Evolutionary conservation across 352 stramenopile species (phyloP), one percentile per base, ranked within the genome.

Genomic region (Globisporangium takayamanum): DNA sequence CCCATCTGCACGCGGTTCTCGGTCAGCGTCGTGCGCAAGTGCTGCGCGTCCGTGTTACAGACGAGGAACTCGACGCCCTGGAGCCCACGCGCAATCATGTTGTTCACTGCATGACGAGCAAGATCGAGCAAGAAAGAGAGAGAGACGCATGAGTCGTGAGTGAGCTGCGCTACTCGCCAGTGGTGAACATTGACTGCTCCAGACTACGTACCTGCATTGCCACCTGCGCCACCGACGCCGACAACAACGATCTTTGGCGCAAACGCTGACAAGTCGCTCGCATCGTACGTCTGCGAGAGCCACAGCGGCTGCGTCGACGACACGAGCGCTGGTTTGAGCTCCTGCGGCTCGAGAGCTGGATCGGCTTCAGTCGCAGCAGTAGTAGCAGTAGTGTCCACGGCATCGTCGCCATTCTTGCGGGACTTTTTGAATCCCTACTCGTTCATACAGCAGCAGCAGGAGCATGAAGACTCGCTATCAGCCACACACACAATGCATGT

Each of bases 11-110:
- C 72, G 50, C 88, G 84, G 64, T 97, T 97, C 56, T 96, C 87
- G 26, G 88, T 96, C 41, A 96, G 65, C 15, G 85, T 95, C 54
- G 86, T 96, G 58, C 87, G 86, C 57, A 97, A 66, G 53, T 97
- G 88, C 77, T 97, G 88, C 41, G 88, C 85, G 52, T 97, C 88
- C 45, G 88, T 97, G 71, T 97, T 97, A 75, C 88, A 96, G 33
- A 97, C 88, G 39, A 97, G 68, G 49, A 94, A 94, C 59, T 94
- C 83, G 28, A 94, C 84, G 48, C 84, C 84, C 62, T 92, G 74
- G 16, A 94, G 66, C 2, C 82, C 84, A 33, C 83, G 80, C 47
- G 84, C 84, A 42, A 94, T 94, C 84, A 94, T 94, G 55, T 94
- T 94, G 74, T 94, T 94, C 57, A 94, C 88, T 87, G 36, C 5